These are phyloP conservation scores for Penicillium goetzii DNA, from an alignment of 495 filamentous ascomycete species.

Conservation along the genomic window DNA sequence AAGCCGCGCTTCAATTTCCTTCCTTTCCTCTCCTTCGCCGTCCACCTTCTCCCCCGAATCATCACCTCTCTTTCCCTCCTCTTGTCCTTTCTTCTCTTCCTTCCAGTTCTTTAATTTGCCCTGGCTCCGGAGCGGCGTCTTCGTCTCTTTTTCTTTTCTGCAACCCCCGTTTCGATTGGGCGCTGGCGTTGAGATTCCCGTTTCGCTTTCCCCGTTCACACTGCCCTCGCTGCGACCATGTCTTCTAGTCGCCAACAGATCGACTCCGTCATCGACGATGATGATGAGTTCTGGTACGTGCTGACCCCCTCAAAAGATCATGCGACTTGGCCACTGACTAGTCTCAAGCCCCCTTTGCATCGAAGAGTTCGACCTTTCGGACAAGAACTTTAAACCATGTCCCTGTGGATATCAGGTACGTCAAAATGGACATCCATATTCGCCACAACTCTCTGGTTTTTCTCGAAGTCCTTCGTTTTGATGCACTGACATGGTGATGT, in stretches of 20 bases:
- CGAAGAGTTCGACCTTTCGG: constrained; percentile 96
- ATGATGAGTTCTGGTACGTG: constrained; percentile 87
- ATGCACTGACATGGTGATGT: constrained; percentile 13
- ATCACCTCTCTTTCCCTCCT: constrained; percentile 23
- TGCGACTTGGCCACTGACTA: constrained; percentile 21
- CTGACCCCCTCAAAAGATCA: not conserved
- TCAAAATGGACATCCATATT: not conserved
- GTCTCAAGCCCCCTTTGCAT: constrained; percentile 85
- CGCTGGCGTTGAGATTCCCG: constrained; percentile 36
- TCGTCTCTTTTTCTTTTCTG: constrained; percentile 27
- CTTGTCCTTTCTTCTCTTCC: constrained; percentile 21
- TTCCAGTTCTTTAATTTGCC: constrained; percentile 19
- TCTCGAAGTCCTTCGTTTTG: not conserved
- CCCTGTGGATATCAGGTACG: constrained; percentile 97
- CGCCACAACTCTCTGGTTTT: not conserved
- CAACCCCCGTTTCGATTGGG: constrained; percentile 31
- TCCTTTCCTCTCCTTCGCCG: constrained; percentile 34
- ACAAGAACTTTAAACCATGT: constrained; percentile 96
- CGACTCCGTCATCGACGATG: constrained; percentile 96
- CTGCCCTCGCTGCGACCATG: constrained; percentile 50
- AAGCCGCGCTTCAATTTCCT: constrained; percentile 46
- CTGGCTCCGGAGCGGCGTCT: constrained; percentile 23
- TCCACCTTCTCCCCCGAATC: constrained; percentile 29
- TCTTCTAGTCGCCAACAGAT: constrained; percentile 65
- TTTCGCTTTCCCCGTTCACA: constrained; percentile 31